Base-by-base conservation (phyloP, 2,329 filamentous ascomycete species). In the Microdochium nivale region DNA sequence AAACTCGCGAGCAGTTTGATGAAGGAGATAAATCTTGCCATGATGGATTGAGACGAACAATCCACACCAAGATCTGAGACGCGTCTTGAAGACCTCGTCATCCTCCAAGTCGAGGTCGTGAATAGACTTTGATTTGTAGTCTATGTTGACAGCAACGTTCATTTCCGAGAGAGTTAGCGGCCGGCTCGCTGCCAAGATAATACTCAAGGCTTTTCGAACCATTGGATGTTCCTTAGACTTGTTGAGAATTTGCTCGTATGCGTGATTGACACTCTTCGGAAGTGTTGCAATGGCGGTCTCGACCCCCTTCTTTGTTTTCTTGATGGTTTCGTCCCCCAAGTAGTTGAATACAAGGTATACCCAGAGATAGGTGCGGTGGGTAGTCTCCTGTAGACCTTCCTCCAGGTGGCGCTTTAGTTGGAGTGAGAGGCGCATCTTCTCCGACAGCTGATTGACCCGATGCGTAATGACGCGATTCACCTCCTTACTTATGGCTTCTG, bases 331-430 rank as follows among this genome's bases (percentile, higher is more conserved):
- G 27, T 11, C 27, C 27, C 27, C 27, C 27, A 30, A 30, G 49
- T 64, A 58, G 14, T 69, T 56, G 13, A 70, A 65, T 1, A 70
- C 58, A 50, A 71, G 60, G 37, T 67, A 59, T 3, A 69, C 56
- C 68, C 64, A 71, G 16, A 72, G 65, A 49, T 70, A 71, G 0
- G 67, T 71, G 11, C 67, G 64, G 37, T 70, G 57, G 1, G 54
- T 27, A 25, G 51, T 51, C 8, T 49, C 44, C 21, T 55, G 52
- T 44, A 65, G 48, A 13, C 35, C 54, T 51, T 56, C 14, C 49
- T 53, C 44, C 1, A 68, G 47, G 25, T 59, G 25, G 8, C 23
- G 30, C 25, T 56, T 59, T 25, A 62, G 44, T 9, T 54, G 8
- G 0, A 30, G 4, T 27, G 49, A 50, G 4, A 67, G 40, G 3